These are phyloP conservation scores for Candida rishiriensis DNA, from an alignment of 805 yeast genomes.

Conservation along the genomic window DNA sequence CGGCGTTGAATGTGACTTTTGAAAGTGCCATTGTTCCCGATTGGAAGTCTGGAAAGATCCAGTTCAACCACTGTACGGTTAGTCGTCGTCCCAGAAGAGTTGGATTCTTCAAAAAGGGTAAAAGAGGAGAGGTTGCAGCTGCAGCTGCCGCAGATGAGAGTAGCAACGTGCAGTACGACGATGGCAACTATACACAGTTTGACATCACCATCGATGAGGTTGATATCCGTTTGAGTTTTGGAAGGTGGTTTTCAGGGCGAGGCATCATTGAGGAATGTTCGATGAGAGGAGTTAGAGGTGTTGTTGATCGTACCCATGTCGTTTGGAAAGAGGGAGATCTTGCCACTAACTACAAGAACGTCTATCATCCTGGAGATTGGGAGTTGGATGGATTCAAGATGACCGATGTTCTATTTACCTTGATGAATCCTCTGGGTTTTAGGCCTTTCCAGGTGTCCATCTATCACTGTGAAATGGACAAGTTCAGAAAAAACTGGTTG, in stretches of 20 bases:
- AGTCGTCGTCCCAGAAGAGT: slow-evolving; percentile 66
- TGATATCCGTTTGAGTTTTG: slow-evolving; percentile 71
- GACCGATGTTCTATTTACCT: slow-evolving; percentile 80
- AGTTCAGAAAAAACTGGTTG: slow-evolving; percentile 87
- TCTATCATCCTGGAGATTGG: slow-evolving; percentile 83
- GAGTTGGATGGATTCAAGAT: slow-evolving; percentile 78
- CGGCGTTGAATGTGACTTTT: slow-evolving; percentile 78
- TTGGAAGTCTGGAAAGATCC: slow-evolving; percentile 84
- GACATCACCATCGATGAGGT: slow-evolving; percentile 87
- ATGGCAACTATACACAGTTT: slow-evolving; percentile 94
- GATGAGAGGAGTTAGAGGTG: slow-evolving; percentile 83
- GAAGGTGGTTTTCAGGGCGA: slow-evolving; percentile 84
- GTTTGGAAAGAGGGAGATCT: slow-evolving; percentile 77
- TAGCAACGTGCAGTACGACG: slow-evolving; percentile 42
- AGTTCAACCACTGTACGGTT: slow-evolving; percentile 79
- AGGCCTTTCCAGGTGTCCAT: slow-evolving; percentile 83
- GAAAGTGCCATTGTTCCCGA: slow-evolving; percentile 94
- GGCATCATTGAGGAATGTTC: slow-evolving; percentile 83
- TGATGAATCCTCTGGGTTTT: slow-evolving; percentile 76
- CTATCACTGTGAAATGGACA: slow-evolving; percentile 78
- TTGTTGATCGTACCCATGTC: slow-evolving; percentile 87
- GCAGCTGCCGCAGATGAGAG: background rate
- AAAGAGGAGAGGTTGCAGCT: slow-evolving; percentile 1
- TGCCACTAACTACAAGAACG: slow-evolving; percentile 73
- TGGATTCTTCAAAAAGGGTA: slow-evolving; percentile 32